Conservation (phyloP, 257 asterid species). For the Solanum clarkiae region DNA sequence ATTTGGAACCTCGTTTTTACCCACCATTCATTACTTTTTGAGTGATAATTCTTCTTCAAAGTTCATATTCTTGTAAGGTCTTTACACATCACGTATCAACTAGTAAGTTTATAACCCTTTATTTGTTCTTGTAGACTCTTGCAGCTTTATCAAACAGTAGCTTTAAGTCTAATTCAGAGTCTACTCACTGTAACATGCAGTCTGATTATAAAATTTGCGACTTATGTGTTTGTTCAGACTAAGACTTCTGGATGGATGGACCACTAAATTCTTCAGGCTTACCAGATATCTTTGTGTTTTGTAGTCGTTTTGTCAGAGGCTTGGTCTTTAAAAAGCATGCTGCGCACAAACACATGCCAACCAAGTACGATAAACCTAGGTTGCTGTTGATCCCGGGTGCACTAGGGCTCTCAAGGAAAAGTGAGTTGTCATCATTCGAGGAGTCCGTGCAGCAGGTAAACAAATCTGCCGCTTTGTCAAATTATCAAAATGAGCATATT, state of each 20-base stretch:
- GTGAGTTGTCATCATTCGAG: conserved; percentile 64
- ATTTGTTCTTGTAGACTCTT: not conserved
- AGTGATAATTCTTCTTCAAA: not conserved
- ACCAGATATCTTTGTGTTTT: not conserved
- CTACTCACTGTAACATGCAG: not conserved
- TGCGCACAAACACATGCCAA: conserved; percentile 93
- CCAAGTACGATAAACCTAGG: conserved; percentile 64
- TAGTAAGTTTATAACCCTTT: not conserved
- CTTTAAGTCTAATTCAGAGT: not conserved
- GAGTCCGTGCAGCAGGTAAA: conserved; percentile 75
- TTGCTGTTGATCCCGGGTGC: conserved; percentile 67
- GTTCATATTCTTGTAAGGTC: not conserved
- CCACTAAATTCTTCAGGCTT: not conserved
- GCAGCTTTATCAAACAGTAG: not conserved
- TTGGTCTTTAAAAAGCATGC: conserved; percentile 87
- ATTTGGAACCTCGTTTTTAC: not conserved
- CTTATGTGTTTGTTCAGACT: not conserved
- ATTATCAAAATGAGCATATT: not conserved
- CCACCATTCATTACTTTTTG: not conserved
- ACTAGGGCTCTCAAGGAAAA: conserved; percentile 56
- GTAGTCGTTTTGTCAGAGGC: conserved; percentile 69
- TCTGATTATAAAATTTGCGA: not conserved
- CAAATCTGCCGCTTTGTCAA: not conserved
- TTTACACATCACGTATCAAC: not conserved
- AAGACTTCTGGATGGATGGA: not conserved